A percentile compares a stretch with the other conserved stretches of the same genome.
phyloP scores from a whole-genome alignment of 2,329 filamentous ascomycete genomes.

The Sarocladium strictum region DNA sequence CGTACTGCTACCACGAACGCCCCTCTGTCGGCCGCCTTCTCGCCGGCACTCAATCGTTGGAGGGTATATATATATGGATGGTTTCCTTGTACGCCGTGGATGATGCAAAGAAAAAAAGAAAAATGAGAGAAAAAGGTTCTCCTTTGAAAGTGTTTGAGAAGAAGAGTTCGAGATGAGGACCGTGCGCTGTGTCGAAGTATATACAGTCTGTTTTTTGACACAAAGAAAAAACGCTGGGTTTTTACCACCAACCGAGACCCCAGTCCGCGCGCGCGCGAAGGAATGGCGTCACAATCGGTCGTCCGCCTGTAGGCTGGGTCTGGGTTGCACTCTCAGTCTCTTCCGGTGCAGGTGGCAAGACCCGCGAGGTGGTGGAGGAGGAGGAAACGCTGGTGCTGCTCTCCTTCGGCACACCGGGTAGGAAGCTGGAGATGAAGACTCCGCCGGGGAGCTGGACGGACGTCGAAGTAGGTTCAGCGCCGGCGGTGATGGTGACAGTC shows the following conservation, averaged over 20 bases:
- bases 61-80: too few relatives aligned
- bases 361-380: neutral
- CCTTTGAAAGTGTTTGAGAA: neutral
- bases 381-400: neutral
- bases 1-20: too few relatives aligned
- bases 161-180: too few relatives aligned
- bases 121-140: neutral
- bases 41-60: too few relatives aligned
- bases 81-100: too few relatives aligned
- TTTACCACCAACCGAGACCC: slow-evolving; percentile 15
- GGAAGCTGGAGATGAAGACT: neutral
- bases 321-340: neutral
- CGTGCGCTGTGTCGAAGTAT: too few relatives aligned
- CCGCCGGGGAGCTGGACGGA: neutral
- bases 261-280: slow-evolving; percentile 17
- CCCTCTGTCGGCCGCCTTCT: too few relatives aligned
- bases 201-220: too few relatives aligned
- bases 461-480: neutral
- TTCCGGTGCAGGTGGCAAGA: neutral
- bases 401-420: neutral
- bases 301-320: slow-evolving; percentile 2
- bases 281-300: slow-evolving; percentile 16
- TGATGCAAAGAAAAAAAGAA: neutral
- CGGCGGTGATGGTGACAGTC: slow-evolving; percentile 29
- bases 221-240: too few relatives aligned